Conservation (phyloP, 2,329 filamentous ascomycete species). For the Fusarium sp. region DNA sequence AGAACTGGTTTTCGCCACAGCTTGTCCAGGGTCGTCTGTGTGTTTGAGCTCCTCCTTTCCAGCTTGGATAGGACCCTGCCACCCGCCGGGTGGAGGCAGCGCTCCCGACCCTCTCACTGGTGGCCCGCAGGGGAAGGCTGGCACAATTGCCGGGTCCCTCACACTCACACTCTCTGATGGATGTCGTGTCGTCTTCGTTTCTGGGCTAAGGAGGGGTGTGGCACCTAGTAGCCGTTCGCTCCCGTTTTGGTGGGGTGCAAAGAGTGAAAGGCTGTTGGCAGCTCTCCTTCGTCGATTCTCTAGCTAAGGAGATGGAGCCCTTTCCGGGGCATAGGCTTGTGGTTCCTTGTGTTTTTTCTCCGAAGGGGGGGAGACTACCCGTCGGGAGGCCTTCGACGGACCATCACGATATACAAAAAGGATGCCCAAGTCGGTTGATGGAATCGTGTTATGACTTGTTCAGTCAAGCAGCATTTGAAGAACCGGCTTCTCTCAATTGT, state of each 20-base stretch:
- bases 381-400: conserved; percentile 44
- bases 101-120: conserved; percentile 32
- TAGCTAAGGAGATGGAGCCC: conserved; percentile 37
- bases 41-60: conserved; percentile 16
- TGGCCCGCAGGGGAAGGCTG: conserved; percentile 15
- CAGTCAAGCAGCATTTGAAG: conserved; percentile 39
- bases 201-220: conserved; percentile 20
- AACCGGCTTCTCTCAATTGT: conserved; percentile 45
- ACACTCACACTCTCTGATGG: conserved; percentile 18
- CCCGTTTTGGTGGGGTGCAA: conserved; percentile 40
- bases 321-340: conserved; percentile 33
- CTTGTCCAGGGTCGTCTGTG: conserved; percentile 40
- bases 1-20: conserved; percentile 41
- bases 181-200: conserved; percentile 10
- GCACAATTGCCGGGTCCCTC: conserved; percentile 38
- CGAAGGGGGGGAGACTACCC: conserved; percentile 16
- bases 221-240: conserved; percentile 45
- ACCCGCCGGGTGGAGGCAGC: conserved; percentile 38
- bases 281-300: conserved; percentile 12
- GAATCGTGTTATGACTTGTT: conserved; percentile 21
- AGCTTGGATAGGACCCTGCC: conserved; percentile 42
- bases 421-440: conserved; percentile 36
- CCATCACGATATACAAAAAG: conserved; percentile 49
- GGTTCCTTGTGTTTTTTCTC: conserved; percentile 16
- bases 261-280: conserved; percentile 21